These are phyloP conservation scores for Macrolepiota dolichaula DNA, from an alignment of 768 basidiomycete species.

Conservation along the genomic window DNA sequence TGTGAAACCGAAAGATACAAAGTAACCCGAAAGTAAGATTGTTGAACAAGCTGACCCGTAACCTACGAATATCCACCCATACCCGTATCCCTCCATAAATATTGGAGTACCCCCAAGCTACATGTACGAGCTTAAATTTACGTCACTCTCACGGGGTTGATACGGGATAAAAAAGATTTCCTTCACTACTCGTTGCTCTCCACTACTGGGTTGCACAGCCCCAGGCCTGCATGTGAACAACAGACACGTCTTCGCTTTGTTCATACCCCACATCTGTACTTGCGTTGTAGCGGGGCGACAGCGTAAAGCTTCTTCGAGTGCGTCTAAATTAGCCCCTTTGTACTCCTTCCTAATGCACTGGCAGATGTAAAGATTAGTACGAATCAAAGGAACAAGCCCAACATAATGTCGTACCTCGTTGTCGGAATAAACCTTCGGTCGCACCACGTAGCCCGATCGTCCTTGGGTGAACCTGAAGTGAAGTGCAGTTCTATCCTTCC, in stretches of 20 bases:
- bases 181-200: background rate
- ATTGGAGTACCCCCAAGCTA: background rate
- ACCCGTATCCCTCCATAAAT: background rate
- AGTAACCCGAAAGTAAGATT: too few species aligned
- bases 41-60: too few species aligned
- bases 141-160: background rate
- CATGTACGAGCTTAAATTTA: background rate
- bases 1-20: too few species aligned
- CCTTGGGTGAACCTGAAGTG: background rate
- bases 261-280: background rate
- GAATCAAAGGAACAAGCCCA: background rate
- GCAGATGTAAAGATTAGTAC: background rate
- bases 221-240: background rate
- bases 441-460: background rate
- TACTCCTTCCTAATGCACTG: constrained; percentile 1
- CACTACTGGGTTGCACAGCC: background rate
- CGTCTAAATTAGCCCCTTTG: background rate
- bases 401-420: background rate
- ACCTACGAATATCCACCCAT: background rate
- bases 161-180: constrained; percentile 7
- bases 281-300: background rate
- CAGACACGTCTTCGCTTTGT: background rate
- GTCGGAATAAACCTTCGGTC: constrained; percentile 6
- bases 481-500: background rate
- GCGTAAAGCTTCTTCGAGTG: background rate